These are phyloP conservation scores for Cyphellophora attinorum DNA, from an alignment of 2,329 filamentous ascomycete species.

Conservation along the genomic window DNA sequence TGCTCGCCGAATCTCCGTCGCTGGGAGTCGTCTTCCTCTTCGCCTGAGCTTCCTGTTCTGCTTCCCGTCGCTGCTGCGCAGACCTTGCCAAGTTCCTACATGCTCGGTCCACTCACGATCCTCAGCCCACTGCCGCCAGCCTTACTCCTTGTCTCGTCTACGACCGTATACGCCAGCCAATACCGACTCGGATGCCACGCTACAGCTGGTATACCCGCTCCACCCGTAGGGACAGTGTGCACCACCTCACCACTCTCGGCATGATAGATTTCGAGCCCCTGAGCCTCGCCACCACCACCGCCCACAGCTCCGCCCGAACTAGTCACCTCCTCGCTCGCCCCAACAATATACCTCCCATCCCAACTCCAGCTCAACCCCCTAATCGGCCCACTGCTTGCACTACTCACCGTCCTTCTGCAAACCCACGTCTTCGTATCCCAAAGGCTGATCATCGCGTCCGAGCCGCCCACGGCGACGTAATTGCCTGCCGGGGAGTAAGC, in stretches of 20 bases:
- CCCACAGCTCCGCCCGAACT: conserved; percentile 24
- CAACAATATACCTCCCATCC: conserved; percentile 39
- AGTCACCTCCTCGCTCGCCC: conserved; percentile 37
- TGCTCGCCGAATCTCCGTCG: too few relatives aligned
- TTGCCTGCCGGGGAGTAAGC: conserved; percentile 36
- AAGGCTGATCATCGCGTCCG: conserved; percentile 39
- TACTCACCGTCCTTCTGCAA: conserved; percentile 37
- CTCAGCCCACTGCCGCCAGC: conserved; percentile 33
- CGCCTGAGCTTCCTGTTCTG: too few relatives aligned
- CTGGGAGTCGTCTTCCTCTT: too few relatives aligned
- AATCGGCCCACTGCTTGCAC: conserved; percentile 33
- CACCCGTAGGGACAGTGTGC: conserved; percentile 32
- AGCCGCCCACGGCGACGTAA: conserved; percentile 39
- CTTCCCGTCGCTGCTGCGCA: too few relatives aligned
- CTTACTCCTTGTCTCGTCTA: conserved; percentile 28
- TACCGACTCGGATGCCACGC: conserved; percentile 42
- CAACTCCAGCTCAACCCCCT: conserved; percentile 41
- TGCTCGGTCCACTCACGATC: too few relatives aligned
- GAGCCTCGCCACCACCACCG: conserved; percentile 20
- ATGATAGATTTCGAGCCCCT: conserved; percentile 40
- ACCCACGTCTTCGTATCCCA: conserved; percentile 44
- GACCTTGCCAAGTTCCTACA: too few relatives aligned
- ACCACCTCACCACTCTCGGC: conserved; percentile 40
- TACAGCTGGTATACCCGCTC: conserved; percentile 34
- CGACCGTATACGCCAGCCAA: conserved; percentile 39